These are phyloP conservation scores for Saksenaea oblongispora DNA, from an alignment of 371 early-diverging fungal genomes.

Conservation along the genomic window DNA sequence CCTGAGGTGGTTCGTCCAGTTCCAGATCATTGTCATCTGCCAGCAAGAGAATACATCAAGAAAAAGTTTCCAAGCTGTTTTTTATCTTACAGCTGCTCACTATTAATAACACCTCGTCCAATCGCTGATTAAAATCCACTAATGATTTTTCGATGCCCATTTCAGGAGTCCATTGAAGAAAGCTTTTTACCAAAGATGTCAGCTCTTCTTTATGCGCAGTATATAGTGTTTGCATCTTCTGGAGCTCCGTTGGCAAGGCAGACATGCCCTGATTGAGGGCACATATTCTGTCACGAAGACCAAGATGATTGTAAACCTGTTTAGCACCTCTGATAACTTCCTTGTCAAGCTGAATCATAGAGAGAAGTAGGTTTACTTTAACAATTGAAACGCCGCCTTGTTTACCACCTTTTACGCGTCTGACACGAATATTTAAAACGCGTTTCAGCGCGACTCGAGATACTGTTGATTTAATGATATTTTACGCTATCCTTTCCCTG, in stretches of 20 bases:
- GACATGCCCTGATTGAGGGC: background rate
- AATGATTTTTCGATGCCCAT: background rate
- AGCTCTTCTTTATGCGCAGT: background rate
- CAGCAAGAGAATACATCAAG: background rate
- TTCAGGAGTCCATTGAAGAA: conserved; percentile 6
- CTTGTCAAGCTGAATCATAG: conserved; percentile 1
- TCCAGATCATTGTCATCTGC: conserved; percentile 2
- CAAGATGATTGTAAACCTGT: background rate
- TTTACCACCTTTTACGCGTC: background rate
- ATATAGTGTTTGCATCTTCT: conserved; percentile 2
- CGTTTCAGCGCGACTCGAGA: too few species aligned
- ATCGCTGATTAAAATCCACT: background rate
- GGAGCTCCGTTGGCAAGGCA: background rate
- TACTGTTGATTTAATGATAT: too few species aligned
- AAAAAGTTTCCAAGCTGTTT: background rate
- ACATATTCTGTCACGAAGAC: background rate
- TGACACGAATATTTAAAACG: background rate
- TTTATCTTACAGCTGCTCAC: background rate
- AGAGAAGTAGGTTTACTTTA: background rate
- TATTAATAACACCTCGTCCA: background rate
- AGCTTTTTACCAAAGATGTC: background rate
- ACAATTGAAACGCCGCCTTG: background rate
- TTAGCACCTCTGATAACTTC: background rate
- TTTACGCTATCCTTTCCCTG: too few species aligned
- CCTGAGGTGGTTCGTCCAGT: background rate